Conservation (phyloP, 306 rosid genomes). For the Quercus wislizeni region DNA sequence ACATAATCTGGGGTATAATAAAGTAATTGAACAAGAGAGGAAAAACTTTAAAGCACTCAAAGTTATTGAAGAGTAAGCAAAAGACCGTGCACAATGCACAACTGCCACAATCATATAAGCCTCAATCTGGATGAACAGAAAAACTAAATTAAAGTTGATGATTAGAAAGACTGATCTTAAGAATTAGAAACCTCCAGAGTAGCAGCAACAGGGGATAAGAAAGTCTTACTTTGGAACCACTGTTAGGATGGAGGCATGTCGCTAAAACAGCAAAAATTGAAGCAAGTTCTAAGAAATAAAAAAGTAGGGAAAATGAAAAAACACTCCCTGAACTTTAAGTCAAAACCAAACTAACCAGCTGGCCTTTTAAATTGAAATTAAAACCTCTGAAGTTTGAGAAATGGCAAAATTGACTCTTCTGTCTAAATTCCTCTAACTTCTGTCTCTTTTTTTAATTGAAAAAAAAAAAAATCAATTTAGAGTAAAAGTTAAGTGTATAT, state of each 20-base stretch:
- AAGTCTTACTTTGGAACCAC: background rate
- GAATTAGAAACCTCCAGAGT: background rate
- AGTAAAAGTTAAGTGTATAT: too few relatives aligned
- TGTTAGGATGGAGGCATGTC: background rate
- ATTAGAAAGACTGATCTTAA: background rate
- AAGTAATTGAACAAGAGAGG: background rate
- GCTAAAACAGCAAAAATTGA: background rate
- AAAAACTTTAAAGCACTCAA: background rate
- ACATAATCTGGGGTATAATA: too few relatives aligned
- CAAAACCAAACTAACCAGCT: too few relatives aligned
- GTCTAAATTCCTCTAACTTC: too few relatives aligned
- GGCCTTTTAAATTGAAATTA: too few relatives aligned
- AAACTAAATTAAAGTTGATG: background rate
- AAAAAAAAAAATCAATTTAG: too few relatives aligned
- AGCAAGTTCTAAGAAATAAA: background rate
- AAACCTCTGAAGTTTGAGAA: too few relatives aligned
- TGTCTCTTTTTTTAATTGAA: too few relatives aligned
- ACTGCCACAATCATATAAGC: background rate
- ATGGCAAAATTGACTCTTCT: too few relatives aligned
- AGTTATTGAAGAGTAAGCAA: background rate
- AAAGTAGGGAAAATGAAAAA: background rate
- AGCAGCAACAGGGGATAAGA: background rate
- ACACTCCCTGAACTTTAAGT: too few relatives aligned
- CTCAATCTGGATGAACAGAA: background rate
- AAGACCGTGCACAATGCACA: background rate